These are phyloP conservation scores for Podila epigama DNA, from an alignment of 192 early-diverging fungal species.

Conservation along the genomic window DNA sequence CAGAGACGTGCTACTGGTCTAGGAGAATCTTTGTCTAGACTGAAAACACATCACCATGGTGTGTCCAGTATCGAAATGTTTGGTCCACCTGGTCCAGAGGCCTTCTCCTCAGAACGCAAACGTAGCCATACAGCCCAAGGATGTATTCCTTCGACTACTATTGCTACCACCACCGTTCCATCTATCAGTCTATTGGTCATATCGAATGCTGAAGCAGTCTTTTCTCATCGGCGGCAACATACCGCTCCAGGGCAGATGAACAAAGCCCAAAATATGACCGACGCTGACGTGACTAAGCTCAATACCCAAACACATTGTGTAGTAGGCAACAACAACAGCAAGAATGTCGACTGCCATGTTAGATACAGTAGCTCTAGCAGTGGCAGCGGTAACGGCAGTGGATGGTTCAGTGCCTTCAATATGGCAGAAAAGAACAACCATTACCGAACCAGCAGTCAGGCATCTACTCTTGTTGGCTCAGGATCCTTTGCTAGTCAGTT, in stretches of 20 bases:
- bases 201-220: slow-evolving; percentile 18
- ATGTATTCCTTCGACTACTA: neutral
- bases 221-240: slow-evolving; percentile 11
- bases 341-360: neutral
- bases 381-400: neutral
- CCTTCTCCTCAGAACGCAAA: neutral
- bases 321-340: neutral
- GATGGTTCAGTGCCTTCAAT: neutral
- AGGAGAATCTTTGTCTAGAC: neutral
- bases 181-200: slow-evolving; percentile 31
- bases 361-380: slow-evolving; percentile 6
- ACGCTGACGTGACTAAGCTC: too few species aligned
- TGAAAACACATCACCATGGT: neutral
- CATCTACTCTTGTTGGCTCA: neutral
- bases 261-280: too few species aligned
- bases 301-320: neutral
- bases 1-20: neutral
- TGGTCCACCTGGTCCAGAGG: neutral
- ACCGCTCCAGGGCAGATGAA: too few species aligned
- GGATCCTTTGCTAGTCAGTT: neutral
- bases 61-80: neutral
- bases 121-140: neutral
- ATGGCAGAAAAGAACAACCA: neutral
- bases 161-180: neutral
- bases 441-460: slow-evolving; percentile 3